phyloP scores from a whole-genome alignment of 78 protist species.

The Pigoraptor vietnamica region DNA sequence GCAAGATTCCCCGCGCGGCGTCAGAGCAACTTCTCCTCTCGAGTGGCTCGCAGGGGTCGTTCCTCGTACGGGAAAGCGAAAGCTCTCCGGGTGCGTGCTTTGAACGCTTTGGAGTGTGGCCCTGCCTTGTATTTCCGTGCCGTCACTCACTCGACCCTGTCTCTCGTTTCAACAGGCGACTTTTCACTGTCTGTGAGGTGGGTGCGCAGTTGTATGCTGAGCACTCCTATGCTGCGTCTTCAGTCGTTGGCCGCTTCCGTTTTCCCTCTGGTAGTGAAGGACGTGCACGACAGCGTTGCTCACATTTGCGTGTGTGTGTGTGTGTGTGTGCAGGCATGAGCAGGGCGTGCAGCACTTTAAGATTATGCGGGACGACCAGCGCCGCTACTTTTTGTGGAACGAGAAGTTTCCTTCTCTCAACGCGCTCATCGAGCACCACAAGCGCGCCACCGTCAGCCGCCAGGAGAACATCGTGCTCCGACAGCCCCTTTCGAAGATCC shows the following conservation, averaged over 20 bases:
- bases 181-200: not conserved
- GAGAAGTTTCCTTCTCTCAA: not conserved
- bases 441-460: not conserved
- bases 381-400: not conserved
- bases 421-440: constrained; percentile 1
- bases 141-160: too few species aligned
- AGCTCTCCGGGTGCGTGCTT: not conserved
- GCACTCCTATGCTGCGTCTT: not conserved
- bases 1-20: not conserved
- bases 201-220: not conserved
- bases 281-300: too few species aligned
- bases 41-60: not conserved
- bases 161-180: not conserved
- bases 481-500: not conserved
- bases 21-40: not conserved
- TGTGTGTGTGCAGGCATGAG: not conserved
- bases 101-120: not conserved
- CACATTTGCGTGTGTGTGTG: too few species aligned
- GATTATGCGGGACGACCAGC: not conserved
- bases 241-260: too few species aligned
- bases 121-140: not conserved
- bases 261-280: too few species aligned
- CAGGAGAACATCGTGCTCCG: not conserved
- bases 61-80: not conserved
- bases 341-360: not conserved